Base-by-base conservation (phyloP, 345 rosid species). In the Gossypium rotundifolium region DNA sequence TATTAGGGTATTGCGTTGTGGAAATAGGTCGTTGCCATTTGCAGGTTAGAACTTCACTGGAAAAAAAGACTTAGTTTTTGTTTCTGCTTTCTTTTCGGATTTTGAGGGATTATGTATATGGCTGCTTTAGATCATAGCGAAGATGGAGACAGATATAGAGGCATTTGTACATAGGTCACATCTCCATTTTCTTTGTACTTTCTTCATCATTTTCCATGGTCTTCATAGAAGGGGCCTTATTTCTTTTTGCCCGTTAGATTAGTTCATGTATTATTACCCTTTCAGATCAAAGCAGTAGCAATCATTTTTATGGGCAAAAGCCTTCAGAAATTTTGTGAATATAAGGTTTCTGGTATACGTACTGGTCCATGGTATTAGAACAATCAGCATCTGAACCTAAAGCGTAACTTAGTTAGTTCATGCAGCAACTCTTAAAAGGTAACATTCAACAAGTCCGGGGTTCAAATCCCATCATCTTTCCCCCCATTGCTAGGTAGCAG, bases 111-210 rank as follows among this genome's bases (percentile, higher is more conserved):
- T 82, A 58, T 87, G 96, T 88, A 91, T 44, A 88, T 88, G 84
- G 79, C 82, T 79, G 79, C 72, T 65, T 69, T 83, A 88, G 87
- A 79, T 69, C 62, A 48, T 74, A 62, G 88, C 84, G 84, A 84
- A 75, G 83, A 74, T 76, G 74, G 84, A 85, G 27, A 65, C 81
- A 65, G 78, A 83, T 80, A 86, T 83, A 88, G 85, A 84, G 88
- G 81, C 81, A 81, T 74, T 78, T 88, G 96, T 91, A 91, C 89
- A 88, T 93, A 81, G 80, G 67, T 81, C 86, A 77, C 80, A 12
- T 76, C 83, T 78, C 74, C 83, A 80, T 67, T 78, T 58, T 75
- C 79, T 74, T 82, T 4, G 55, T 76, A 65, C 74, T 51, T 70
- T 29, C 72, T 55, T 70, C 61, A 81, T 44, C 63, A 69, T 70